Base-by-base conservation (phyloP, 1,139 yeast genomes). In the Magnusiomyces sp. region DNA sequence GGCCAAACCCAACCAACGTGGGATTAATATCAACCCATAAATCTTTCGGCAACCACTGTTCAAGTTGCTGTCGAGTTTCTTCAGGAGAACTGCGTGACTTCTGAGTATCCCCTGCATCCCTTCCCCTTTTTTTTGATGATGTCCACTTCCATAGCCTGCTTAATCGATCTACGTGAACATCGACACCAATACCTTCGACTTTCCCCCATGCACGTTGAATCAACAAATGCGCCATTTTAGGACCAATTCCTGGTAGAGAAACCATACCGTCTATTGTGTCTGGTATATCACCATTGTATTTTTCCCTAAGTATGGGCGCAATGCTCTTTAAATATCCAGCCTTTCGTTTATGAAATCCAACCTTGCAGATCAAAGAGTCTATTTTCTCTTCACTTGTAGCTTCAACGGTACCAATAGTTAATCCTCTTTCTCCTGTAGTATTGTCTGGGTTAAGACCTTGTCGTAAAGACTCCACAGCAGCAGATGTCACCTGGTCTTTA, bases 1-100 rank as follows among this genome's bases (percentile, higher is more conserved):
- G 98, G 9, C 97, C 97, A 71, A 89, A 90, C 4, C 97, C 97
- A 2, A 90, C 97, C 13, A 90, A 66, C 19, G 84, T 66, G 0
- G 95, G 95, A 61, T 90, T 90, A 31, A 92, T 80, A 51, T 86
- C 95, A 5, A 73, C 70, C 98, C 98, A 90, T 47, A 78, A 72
- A 41, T 77, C 77, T 46, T 62, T 66, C 0, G 95, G 94, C 11
- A 90, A 68, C 94, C 95, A 86, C 27, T 69, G 67, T 61, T 90
- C 86, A 42, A 90, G 67, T 47, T 76, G 82, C 37, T 71, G 59
- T 19, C 97, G 65, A 0, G 95, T 85, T 42, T 74, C 74, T 57
- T 92, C 97, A 0, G 97, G 96, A 14, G 79, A 82, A 40, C 43
- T 40, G 34, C 50, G 63, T 59, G 29, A 56, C 53, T 27, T 55